Evolutionary conservation across 2,329 filamentous ascomycete genomes (phyloP).

Genomic region (Amauroascus verrucosus): DNA sequence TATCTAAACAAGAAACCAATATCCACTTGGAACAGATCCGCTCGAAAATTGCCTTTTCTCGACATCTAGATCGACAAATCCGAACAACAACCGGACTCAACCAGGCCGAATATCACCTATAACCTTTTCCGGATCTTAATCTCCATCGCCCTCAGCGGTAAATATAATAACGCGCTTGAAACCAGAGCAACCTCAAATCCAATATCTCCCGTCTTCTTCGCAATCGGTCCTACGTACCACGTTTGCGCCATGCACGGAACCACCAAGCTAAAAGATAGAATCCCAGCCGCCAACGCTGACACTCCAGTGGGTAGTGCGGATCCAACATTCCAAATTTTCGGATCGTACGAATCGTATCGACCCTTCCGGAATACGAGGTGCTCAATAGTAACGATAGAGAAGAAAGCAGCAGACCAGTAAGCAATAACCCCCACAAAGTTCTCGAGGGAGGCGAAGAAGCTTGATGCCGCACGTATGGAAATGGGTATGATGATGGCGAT

Average conservation of each 20-base stretch:
- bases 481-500: constrained; percentile 56
- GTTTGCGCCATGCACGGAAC: constrained; percentile 53
- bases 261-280: constrained; percentile 54
- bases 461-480: constrained; percentile 52
- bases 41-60: background rate
- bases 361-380: constrained; percentile 50
- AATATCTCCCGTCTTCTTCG: constrained; percentile 46
- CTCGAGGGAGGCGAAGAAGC: constrained; percentile 46
- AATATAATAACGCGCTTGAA: constrained; percentile 16
- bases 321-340: constrained; percentile 51
- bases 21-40: background rate
- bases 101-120: background rate
- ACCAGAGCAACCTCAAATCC: constrained; percentile 42
- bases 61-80: background rate
- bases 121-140: constrained; percentile 12
- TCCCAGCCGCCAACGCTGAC: constrained; percentile 52
- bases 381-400: constrained; percentile 50
- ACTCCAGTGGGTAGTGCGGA: constrained; percentile 51
- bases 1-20: background rate
- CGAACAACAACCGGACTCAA: background rate
- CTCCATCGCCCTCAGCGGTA: constrained; percentile 14
- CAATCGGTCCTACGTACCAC: constrained; percentile 58
- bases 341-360: constrained; percentile 44
- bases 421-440: constrained; percentile 19
- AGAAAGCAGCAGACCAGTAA: constrained; percentile 54